These are phyloP conservation scores for Metarhizium rileyi DNA, from an alignment of 2,329 filamentous ascomycete species.

Conservation along the genomic window DNA sequence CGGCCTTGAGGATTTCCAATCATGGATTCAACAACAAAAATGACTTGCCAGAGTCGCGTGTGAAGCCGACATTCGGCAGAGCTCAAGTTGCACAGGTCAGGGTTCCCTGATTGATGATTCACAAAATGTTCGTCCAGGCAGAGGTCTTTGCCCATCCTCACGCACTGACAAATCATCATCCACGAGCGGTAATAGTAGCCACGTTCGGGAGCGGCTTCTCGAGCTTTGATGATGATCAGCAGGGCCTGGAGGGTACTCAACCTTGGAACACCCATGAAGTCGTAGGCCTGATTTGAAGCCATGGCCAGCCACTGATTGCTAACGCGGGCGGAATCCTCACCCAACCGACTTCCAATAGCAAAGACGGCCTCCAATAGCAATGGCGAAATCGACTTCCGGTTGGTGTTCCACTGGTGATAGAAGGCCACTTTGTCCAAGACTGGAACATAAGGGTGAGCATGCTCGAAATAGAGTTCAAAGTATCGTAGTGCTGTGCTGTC, in stretches of 20 bases:
- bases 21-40: slow-evolving; percentile 83
- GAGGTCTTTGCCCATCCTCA: slow-evolving; percentile 87
- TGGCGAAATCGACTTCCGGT: slow-evolving; percentile 74
- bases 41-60: slow-evolving; percentile 80
- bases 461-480: slow-evolving; percentile 80
- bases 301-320: slow-evolving; percentile 89
- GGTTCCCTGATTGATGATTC: slow-evolving; percentile 58
- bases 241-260: slow-evolving; percentile 88
- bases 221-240: slow-evolving; percentile 78
- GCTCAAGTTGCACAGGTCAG: slow-evolving; percentile 54
- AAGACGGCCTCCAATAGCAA: slow-evolving; percentile 88
- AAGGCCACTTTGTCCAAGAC: slow-evolving; percentile 75
- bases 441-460: slow-evolving; percentile 87
- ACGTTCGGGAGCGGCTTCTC: slow-evolving; percentile 82
- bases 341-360: slow-evolving; percentile 73
- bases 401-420: slow-evolving; percentile 81
- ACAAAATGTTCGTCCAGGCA: slow-evolving; percentile 80
- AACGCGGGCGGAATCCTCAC: slow-evolving; percentile 72
- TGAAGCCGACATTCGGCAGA: slow-evolving; percentile 72
- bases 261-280: slow-evolving; percentile 85
- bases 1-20: slow-evolving; percentile 86
- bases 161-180: slow-evolving; percentile 88
- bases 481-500: slow-evolving; percentile 73
- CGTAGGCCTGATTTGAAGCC: slow-evolving; percentile 79
- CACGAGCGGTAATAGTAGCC: slow-evolving; percentile 96